Conservation (phyloP, 805 yeast genomes). For the Suhomyces faveliae region DNA sequence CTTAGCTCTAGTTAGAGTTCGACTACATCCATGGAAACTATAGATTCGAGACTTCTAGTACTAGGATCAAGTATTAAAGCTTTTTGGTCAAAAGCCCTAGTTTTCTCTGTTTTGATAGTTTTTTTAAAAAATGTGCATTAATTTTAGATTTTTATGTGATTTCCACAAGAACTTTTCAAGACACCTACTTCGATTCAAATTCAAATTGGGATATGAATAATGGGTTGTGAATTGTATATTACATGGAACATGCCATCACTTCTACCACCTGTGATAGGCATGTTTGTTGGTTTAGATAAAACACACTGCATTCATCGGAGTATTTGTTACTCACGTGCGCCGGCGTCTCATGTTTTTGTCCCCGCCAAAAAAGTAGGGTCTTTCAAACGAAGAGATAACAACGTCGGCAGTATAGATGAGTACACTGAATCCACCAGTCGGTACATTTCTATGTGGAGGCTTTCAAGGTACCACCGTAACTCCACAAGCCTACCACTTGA, state of each 20-base stretch:
- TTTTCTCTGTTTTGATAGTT: too few relatives aligned
- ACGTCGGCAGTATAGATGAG: slow-evolving; percentile 6
- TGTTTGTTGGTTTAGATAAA: neutral
- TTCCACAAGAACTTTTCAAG: too few relatives aligned
- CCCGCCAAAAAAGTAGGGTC: neutral
- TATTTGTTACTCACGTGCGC: neutral
- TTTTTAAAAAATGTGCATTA: too few relatives aligned
- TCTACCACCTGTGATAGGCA: neutral
- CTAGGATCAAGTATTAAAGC: too few relatives aligned
- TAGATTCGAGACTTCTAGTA: too few relatives aligned
- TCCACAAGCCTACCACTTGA: slow-evolving; percentile 51
- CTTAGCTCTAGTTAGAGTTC: neutral
- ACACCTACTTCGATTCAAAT: too few relatives aligned
- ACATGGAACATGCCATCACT: neutral
- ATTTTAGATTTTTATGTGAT: too few relatives aligned
- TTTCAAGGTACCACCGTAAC: slow-evolving; percentile 56
- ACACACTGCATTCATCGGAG: neutral
- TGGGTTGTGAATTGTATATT: too few relatives aligned
- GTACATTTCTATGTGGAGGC: slow-evolving; percentile 60
- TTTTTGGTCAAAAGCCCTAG: too few relatives aligned
- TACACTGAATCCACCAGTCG: slow-evolving; percentile 21
- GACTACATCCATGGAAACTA: too few relatives aligned
- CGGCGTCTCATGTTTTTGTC: neutral
- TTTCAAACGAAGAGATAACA: neutral
- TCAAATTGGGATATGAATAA: too few relatives aligned